Percentiles rank a stretch among this genome's conserved stretches.
phyloP scores from a whole-genome alignment of 2,329 filamentous ascomycete genomes.

The Drechmeria coniospora region DNA sequence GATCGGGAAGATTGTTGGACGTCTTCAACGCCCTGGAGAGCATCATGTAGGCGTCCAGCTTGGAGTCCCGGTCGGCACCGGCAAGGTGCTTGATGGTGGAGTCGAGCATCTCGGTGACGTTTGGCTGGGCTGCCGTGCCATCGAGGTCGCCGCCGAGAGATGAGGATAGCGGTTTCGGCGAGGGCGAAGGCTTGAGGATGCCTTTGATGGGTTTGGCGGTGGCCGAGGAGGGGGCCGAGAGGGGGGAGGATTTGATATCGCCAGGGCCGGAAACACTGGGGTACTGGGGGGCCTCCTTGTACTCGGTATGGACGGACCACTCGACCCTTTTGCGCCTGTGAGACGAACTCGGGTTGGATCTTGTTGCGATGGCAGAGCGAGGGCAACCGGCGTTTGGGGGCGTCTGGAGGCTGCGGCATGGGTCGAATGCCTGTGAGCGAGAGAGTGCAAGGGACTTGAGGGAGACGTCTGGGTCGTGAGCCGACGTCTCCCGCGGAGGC shows the following conservation, averaged over 20 bases:
- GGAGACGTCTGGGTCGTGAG: constrained; percentile 19
- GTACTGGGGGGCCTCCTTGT: constrained; percentile 36
- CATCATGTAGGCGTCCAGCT: constrained; percentile 75
- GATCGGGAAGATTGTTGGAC: constrained; percentile 69
- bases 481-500: constrained; percentile 42
- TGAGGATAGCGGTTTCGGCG: constrained; percentile 28
- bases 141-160: constrained; percentile 26
- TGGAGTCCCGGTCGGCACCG: constrained; percentile 53
- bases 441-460: constrained; percentile 19
- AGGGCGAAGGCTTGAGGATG: constrained; percentile 63
- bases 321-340: constrained; percentile 38
- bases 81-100: constrained; percentile 71
- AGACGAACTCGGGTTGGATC: constrained; percentile 26
- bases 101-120: constrained; percentile 67
- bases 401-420: constrained; percentile 26
- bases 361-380: constrained; percentile 22
- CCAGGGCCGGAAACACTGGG: too few relatives aligned
- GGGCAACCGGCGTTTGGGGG: constrained; percentile 35
- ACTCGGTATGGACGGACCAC: constrained; percentile 41
- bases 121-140: constrained; percentile 24
- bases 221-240: constrained; percentile 23
- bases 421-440: constrained; percentile 22
- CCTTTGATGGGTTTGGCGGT: constrained; percentile 36
- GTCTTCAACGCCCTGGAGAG: constrained; percentile 61
- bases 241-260: constrained; percentile 23